phyloP scores from a whole-genome alignment of 192 early-diverging fungal genomes.

The Diversispora eburnea region DNA sequence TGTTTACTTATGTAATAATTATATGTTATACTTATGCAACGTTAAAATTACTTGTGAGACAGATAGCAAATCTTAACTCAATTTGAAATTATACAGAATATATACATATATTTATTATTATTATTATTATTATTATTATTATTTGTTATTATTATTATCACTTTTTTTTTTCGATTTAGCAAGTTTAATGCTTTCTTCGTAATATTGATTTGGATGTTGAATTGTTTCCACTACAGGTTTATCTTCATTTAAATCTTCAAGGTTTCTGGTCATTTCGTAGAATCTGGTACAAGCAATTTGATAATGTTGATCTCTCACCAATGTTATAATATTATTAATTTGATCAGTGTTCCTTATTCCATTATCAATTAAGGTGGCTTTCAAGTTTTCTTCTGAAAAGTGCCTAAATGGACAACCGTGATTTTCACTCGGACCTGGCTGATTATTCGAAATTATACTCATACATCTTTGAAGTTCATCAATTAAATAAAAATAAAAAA shows the following conservation, averaged over 20 bases:
- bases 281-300: slow-evolving; percentile 92
- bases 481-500: not conserved
- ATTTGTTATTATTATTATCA: too few relatives aligned
- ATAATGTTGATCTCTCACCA: slow-evolving; percentile 75
- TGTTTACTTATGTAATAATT: too few relatives aligned
- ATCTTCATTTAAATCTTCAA: slow-evolving; percentile 26
- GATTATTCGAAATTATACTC: slow-evolving; percentile 79
- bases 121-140: too few relatives aligned
- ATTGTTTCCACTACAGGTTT: slow-evolving; percentile 59
- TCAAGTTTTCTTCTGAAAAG: slow-evolving; percentile 62
- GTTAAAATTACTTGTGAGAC: too few relatives aligned
- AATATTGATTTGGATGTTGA: slow-evolving; percentile 93
- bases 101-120: too few relatives aligned
- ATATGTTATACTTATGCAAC: too few relatives aligned
- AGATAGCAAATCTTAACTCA: too few relatives aligned
- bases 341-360: slow-evolving; percentile 56
- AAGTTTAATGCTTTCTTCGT: slow-evolving; percentile 51
- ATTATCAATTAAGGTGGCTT: slow-evolving; percentile 54
- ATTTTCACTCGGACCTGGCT: slow-evolving; percentile 77
- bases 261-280: slow-evolving; percentile 64
- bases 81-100: too few relatives aligned
- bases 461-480: slow-evolving; percentile 54
- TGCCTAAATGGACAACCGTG: slow-evolving; percentile 97
- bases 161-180: not conserved
- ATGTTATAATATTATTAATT: slow-evolving; percentile 57